Evolutionary conservation across 2,329 filamentous ascomycete genomes (phyloP), one percentile per base, ranked within the genome.

Genomic region (Colletotrichum sp.): DNA sequence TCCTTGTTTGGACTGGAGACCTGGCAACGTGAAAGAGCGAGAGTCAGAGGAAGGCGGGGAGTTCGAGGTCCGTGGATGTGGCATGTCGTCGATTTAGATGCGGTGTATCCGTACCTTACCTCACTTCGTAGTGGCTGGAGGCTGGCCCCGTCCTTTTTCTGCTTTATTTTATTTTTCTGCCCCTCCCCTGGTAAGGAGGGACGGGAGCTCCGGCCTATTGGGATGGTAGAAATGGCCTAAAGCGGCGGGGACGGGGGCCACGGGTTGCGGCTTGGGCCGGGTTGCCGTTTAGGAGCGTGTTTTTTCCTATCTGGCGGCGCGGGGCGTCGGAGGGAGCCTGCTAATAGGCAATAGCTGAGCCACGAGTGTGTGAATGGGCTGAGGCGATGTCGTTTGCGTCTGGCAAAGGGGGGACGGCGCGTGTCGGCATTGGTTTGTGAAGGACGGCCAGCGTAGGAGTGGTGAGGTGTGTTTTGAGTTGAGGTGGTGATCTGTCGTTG

Each of bases 221-320:
- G 14, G 18, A 2, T 14, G 55, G 18, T 18, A 21, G 36, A n/a
- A 32, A 28, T n/a, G 32, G 30, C 21, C 10, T 32, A 48, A 36
- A 36, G 6, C 48, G 70, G 57, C n/a, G 70, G 70, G 64, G 26
- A 30, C 39, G 68, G 68, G 57, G 73, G 70, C 48, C 57, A 66
- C 60, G 63, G 74, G 57, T 30, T 57, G 74, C 76, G 76, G 74
- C 64, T 71, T 68, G 67, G 68, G 68, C 74, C 76, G 74, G 70
- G 34, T 72, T 26, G 32, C 64, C 64, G 36, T 26, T 67, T 30
- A 28, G 36, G 63, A 52, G 26, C 21, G 36, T 34, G 34, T 43
- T 43, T 28, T 14, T 4, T 28, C 8, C 32, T 14, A 3, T 34
- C 1, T 2, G 57, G 30, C 16, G 57, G 28, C 57, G 43, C 43